These are phyloP conservation scores for Mikania micrantha DNA, from an alignment of 129 eudicot genomes.

Conservation along the genomic window DNA sequence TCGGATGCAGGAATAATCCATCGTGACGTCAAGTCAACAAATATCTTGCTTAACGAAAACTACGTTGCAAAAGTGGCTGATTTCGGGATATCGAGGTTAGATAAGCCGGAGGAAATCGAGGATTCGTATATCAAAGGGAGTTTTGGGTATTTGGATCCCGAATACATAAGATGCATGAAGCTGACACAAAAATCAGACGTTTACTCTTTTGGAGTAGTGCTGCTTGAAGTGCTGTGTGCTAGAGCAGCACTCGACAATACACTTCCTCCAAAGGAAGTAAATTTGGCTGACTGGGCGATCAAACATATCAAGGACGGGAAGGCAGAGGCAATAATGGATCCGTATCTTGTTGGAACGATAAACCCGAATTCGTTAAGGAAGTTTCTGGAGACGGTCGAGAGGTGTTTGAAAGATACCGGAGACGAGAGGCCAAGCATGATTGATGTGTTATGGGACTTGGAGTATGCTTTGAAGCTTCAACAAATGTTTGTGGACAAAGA, in stretches of 20 bases:
- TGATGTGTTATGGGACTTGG: slow-evolving; percentile 58
- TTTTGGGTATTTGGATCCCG: slow-evolving; percentile 69
- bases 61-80: slow-evolving; percentile 60
- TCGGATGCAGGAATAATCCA: slow-evolving; percentile 48
- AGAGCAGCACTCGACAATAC: slow-evolving; percentile 39
- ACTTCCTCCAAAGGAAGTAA: slow-evolving; percentile 41
- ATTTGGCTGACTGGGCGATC: slow-evolving; percentile 56
- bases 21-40: slow-evolving; percentile 71
- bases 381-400: slow-evolving; percentile 45
- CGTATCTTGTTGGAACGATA: slow-evolving; percentile 36
- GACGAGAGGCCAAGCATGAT: slow-evolving; percentile 64
- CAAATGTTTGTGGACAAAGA: slow-evolving; percentile 15
- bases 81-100: slow-evolving; percentile 50
- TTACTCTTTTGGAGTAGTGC: slow-evolving; percentile 61
- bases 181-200: slow-evolving; percentile 65
- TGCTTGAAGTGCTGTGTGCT: slow-evolving; percentile 62
- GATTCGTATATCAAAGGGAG: slow-evolving; percentile 46
- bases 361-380: slow-evolving; percentile 40
- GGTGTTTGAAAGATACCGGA: slow-evolving; percentile 45
- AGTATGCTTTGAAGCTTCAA: slow-evolving; percentile 51
- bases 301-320: slow-evolving; percentile 31
- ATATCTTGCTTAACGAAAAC: slow-evolving; percentile 53
- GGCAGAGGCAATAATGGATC: slow-evolving; percentile 41
- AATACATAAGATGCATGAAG: slow-evolving; percentile 40
- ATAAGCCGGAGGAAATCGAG: slow-evolving; percentile 28